Percentiles rank a stretch among this genome's conserved stretches.
Evolutionary conservation across 306 rosid species (phyloP).

Genomic region (Medicago lupulina): DNA sequence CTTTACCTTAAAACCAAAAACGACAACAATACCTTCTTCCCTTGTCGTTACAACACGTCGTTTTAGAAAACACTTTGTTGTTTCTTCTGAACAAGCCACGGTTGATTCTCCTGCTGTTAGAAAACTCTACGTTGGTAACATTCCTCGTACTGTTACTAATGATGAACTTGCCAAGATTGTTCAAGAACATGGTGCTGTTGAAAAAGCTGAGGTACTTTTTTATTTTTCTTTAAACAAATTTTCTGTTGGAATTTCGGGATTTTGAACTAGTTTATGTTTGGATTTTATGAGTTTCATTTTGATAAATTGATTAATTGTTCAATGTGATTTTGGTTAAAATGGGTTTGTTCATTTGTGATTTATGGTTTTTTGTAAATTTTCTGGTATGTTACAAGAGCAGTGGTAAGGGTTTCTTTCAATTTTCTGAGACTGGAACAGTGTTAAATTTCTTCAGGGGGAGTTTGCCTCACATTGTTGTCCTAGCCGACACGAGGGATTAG

Average conservation of each 20-base stretch:
- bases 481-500: too few species aligned
- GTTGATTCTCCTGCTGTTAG: slow-evolving; percentile 55
- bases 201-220: slow-evolving; percentile 74
- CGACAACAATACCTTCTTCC: slow-evolving; percentile 37
- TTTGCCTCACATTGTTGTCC: too few species aligned
- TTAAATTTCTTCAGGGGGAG: too few species aligned
- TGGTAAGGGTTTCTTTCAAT: too few species aligned
- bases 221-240: too few species aligned
- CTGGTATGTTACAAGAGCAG: too few species aligned
- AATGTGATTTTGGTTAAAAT: too few species aligned
- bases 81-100: slow-evolving; percentile 66
- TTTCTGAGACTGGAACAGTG: too few species aligned
- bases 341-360: too few species aligned
- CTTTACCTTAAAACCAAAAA: slow-evolving; percentile 14
- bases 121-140: slow-evolving; percentile 84
- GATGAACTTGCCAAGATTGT: slow-evolving; percentile 71
- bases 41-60: slow-evolving; percentile 24
- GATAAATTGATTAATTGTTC: too few species aligned
- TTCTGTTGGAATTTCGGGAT: not conserved
- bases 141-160: slow-evolving; percentile 73
- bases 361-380: too few species aligned
- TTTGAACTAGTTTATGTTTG: not conserved
- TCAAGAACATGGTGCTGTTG: slow-evolving; percentile 84
- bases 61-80: slow-evolving; percentile 55
- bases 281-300: too few species aligned